Conservation (phyloP, 2,329 filamentous ascomycete species). For the Pseudopyrenochaeta lycopersici region DNA sequence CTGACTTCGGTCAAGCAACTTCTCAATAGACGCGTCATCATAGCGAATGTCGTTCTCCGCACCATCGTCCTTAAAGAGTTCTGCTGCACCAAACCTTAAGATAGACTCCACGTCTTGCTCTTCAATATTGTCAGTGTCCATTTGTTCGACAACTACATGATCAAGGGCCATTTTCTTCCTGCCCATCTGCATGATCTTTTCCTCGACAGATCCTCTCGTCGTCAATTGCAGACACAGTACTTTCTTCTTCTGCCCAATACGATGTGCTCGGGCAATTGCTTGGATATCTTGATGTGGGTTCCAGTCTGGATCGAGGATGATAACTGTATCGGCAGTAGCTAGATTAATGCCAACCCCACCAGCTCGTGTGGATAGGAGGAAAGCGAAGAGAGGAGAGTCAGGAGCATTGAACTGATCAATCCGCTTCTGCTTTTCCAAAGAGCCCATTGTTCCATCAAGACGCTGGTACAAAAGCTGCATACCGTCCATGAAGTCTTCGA, state of each 20-base stretch:
- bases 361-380: slow-evolving; percentile 90
- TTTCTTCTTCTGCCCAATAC: slow-evolving; percentile 95
- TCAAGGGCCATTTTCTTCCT: slow-evolving; percentile 96
- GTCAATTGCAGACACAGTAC: slow-evolving; percentile 95
- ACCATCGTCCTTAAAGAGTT: slow-evolving; percentile 81
- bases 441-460: slow-evolving; percentile 83
- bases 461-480: slow-evolving; percentile 78
- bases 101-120: slow-evolving; percentile 86
- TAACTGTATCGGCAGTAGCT: slow-evolving; percentile 95
- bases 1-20: slow-evolving; percentile 85
- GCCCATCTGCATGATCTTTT: slow-evolving; percentile 95
- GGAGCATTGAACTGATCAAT: slow-evolving; percentile 95
- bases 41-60: slow-evolving; percentile 79
- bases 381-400: slow-evolving; percentile 83
- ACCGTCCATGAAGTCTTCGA: slow-evolving; percentile 89
- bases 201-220: slow-evolving; percentile 87
- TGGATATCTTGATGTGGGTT: slow-evolving; percentile 99
- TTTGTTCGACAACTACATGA: slow-evolving; percentile 90
- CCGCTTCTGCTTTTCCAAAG: slow-evolving; percentile 88
- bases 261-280: slow-evolving; percentile 90
- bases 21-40: slow-evolving; percentile 83
- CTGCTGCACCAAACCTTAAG: slow-evolving; percentile 84
- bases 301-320: slow-evolving; percentile 96
- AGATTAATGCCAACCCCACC: slow-evolving; percentile 98
- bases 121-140: slow-evolving; percentile 83